Base-by-base conservation (phyloP, 768 basidiomycete genomes). In the Crepidotus variabilis region DNA sequence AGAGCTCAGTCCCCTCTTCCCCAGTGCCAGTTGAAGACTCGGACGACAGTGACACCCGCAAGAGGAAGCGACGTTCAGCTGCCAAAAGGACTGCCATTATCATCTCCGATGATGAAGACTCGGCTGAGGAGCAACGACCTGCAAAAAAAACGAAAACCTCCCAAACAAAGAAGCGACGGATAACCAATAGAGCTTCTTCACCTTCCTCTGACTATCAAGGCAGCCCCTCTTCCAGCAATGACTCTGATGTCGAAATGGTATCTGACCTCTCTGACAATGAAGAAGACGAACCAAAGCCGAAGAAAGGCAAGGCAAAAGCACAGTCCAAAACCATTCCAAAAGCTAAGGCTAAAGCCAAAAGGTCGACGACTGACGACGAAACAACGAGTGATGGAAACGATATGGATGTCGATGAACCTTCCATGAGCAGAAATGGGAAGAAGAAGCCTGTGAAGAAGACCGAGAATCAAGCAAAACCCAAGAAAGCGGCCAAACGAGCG, bases 401-500 rank as follows among this genome's bases (percentile, higher is more conserved):
- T 24, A 86, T 87, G 83, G 85, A 84, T 35, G 75, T 86, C 18
- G 85, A 86, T 50, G 77, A 81, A 6, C 72, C 72, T 13, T 67
- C 62, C 28, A 52, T 60, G 1, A 71, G 76, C 67, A 74, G 72
- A 56, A 64, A 70, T 10, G 73, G 71, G 32, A 75, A 75, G 60
- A 72, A 68, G 52, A 78, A 77, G 61, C 71, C 66, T 21, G 71
- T 50, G 48, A 50, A 68, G 33, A 67, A 66, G 43, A 68, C 71
- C 34, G 72, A 74, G 39, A 69, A 69, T 33, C 70, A 71, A 28
- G 28, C 28, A 51, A 74, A 71, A 11, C 72, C 78, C 1, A 67
- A 74, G 20, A 86, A 87, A 66, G 85, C 82, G 65, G 77, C 80
- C 65, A 86, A 83, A 72, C 82, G 82, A 28, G 76, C 78, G 39